Conservation (phyloP, 140 eudicot species). For the Anethum foeniculum region DNA sequence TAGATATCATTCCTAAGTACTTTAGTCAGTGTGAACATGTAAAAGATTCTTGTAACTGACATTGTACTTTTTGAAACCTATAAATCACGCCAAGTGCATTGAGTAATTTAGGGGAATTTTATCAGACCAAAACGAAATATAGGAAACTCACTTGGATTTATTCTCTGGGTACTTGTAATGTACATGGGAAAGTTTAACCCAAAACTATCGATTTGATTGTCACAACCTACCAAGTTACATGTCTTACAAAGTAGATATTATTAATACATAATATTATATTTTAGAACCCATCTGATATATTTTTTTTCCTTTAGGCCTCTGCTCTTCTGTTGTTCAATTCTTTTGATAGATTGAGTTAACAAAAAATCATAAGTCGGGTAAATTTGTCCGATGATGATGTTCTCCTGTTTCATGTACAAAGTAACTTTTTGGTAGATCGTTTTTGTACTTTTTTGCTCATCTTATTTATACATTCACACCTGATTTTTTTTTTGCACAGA, state of each 20-base stretch:
- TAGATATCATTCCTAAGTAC: neutral
- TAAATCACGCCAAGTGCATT: constrained; percentile 73
- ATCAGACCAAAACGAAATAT: constrained; percentile 93
- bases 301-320: constrained; percentile 55
- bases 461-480: no score
- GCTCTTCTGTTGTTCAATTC: constrained; percentile 74
- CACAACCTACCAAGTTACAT: constrained; percentile 78
- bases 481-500: no score
- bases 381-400: constrained; percentile 87
- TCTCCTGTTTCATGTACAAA: constrained; percentile 87
- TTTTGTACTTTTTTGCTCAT: no score
- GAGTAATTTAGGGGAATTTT: constrained; percentile 83
- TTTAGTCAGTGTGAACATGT: neutral
- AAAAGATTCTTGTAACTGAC: neutral
- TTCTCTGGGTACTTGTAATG: constrained; percentile 91
- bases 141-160: constrained; percentile 95
- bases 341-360: constrained; percentile 73
- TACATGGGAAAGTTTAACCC: constrained; percentile 77
- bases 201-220: constrained; percentile 87
- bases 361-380: constrained; percentile 72
- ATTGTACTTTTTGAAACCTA: neutral
- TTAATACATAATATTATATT: no score
- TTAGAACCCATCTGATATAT: neutral
- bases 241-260: no score
- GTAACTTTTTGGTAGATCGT: constrained; percentile 13